These are phyloP conservation scores for Hirschioporus abietinus DNA, from an alignment of 768 basidiomycete genomes.

Conservation along the genomic window DNA sequence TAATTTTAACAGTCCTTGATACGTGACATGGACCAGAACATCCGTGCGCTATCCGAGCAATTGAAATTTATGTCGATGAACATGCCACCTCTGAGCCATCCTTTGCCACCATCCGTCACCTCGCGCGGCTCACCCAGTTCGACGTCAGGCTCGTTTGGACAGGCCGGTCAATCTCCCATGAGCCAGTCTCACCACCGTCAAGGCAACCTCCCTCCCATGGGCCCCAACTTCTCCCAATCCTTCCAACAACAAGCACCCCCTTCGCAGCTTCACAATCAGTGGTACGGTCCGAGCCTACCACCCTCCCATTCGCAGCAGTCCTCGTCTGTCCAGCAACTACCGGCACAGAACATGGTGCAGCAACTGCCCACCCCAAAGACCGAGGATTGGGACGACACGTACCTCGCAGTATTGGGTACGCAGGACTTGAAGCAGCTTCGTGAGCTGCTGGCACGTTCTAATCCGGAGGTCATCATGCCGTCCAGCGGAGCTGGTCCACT, in stretches of 20 bases:
- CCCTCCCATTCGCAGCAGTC: slow-evolving; percentile 81
- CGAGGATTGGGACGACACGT: slow-evolving; percentile 84
- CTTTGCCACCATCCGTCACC: slow-evolving; percentile 33
- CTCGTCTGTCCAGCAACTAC: slow-evolving; percentile 50
- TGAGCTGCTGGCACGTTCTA: slow-evolving; percentile 66
- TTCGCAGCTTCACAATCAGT: slow-evolving; percentile 30
- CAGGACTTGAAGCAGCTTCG: slow-evolving; percentile 73
- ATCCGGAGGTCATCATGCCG: slow-evolving; percentile 78
- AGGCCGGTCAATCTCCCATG: slow-evolving; percentile 18
- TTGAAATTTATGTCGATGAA: slow-evolving; percentile 74
- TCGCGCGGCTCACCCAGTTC: slow-evolving; percentile 15
- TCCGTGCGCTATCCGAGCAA: slow-evolving; percentile 72
- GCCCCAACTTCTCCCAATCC: slow-evolving; percentile 31
- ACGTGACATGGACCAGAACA: slow-evolving; percentile 75
- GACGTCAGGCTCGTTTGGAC: slow-evolving; percentile 15
- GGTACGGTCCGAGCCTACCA: slow-evolving; percentile 64
- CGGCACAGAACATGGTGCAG: slow-evolving; percentile 30
- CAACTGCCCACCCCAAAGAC: slow-evolving; percentile 49
- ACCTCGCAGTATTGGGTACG: slow-evolving; percentile 68
- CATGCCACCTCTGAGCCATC: slow-evolving; percentile 32
- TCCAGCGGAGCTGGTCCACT: slow-evolving; percentile 61
- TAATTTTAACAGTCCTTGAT: slow-evolving; percentile 52
- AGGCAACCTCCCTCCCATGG: slow-evolving; percentile 30
- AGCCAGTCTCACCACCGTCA: slow-evolving; percentile 24
- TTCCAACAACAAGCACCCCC: slow-evolving; percentile 29